Evolutionary conservation across 495 filamentous ascomycete species (phyloP).

Genomic region (Neurospora intermedia): DNA sequence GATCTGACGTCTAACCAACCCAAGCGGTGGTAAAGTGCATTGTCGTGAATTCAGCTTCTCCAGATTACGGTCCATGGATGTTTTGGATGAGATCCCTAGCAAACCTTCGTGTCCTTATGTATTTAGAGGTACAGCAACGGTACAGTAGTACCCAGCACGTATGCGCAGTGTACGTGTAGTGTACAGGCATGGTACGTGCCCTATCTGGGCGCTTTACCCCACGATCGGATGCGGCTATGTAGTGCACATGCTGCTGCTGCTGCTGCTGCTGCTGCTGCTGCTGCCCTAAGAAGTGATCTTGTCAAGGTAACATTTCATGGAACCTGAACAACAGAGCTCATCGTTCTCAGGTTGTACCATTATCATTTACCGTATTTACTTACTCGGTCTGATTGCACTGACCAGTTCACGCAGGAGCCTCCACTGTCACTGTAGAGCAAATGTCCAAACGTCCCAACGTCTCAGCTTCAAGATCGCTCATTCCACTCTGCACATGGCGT

Average conservation of each 20-base stretch:
- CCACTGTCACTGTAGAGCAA: neutral
- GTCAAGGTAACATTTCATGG: neutral
- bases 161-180: neutral
- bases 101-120: neutral
- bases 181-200: neutral
- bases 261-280: neutral
- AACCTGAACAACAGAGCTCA: neutral
- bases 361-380: neutral
- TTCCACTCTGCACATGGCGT: neutral
- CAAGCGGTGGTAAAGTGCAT: neutral
- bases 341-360: neutral
- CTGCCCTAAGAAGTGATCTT: neutral
- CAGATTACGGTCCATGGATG: neutral
- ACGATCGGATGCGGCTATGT: slow-evolving; percentile 8
- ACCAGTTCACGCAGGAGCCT: neutral
- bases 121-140: neutral
- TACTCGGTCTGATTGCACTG: neutral
- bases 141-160: neutral
- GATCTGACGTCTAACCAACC: neutral
- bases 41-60: neutral
- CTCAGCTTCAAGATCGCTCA: neutral
- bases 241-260: neutral
- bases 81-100: neutral
- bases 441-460: neutral
- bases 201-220: slow-evolving; percentile 10